phyloP scores from a whole-genome alignment of 2,329 filamentous ascomycete species.

The Penicillium sp. region DNA sequence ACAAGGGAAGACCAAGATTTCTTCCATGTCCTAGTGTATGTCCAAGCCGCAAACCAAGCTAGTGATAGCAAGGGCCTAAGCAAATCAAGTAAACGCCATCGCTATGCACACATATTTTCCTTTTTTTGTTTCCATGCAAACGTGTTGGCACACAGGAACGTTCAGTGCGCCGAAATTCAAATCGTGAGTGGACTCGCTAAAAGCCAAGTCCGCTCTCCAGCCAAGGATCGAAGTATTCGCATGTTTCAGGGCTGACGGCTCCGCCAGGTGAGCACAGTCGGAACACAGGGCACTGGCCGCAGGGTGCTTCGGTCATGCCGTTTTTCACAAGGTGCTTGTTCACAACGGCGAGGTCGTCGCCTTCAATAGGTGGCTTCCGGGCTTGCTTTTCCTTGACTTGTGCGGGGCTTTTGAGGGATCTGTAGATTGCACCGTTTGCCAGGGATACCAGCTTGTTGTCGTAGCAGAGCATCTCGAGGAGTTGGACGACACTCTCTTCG shows the following conservation, averaged over 20 bases:
- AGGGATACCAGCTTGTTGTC: constrained; percentile 76
- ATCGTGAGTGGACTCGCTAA: constrained; percentile 15
- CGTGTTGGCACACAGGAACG: constrained; percentile 15
- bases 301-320: constrained; percentile 84
- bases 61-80: constrained; percentile 4
- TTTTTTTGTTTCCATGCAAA: constrained; percentile 26
- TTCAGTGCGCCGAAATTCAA: constrained; percentile 10
- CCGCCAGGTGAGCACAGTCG: constrained; percentile 89
- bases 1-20: neutral
- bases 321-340: constrained; percentile 56
- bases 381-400: constrained; percentile 37
- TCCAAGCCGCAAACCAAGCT: constrained; percentile 8
- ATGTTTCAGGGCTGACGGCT: constrained; percentile 84
- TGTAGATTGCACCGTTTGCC: constrained; percentile 53
- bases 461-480: constrained; percentile 85
- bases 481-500: constrained; percentile 77
- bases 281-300: constrained; percentile 89
- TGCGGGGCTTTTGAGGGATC: constrained; percentile 44
- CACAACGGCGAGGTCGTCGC: constrained; percentile 37
- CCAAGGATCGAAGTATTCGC: constrained; percentile 90
- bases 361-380: constrained; percentile 31
- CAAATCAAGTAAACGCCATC: constrained; percentile 36
- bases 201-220: constrained; percentile 51
- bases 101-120: constrained; percentile 38
- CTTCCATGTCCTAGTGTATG: constrained; percentile 5